phyloP scores from a whole-genome alignment of 768 basidiomycete genomes.

The Tephrocybe sp. region DNA sequence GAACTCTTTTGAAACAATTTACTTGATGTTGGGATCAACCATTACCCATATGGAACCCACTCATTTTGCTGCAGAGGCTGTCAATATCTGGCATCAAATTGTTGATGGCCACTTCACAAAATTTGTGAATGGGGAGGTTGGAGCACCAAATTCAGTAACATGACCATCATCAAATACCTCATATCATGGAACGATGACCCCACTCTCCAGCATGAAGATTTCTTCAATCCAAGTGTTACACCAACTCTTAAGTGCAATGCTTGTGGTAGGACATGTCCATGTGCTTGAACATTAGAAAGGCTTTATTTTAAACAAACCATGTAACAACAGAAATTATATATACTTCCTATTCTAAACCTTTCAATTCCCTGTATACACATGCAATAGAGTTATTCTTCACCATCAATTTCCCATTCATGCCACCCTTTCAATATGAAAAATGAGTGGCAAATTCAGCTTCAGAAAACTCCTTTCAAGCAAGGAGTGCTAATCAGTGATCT shows the following conservation, averaged over 20 bases:
- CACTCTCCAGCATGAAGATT: slow-evolving; percentile 30
- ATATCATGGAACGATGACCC: slow-evolving; percentile 41
- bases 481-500: background rate
- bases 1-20: slow-evolving; percentile 40
- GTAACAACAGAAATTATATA: too few species aligned
- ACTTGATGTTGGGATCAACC: slow-evolving; percentile 36
- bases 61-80: slow-evolving; percentile 38
- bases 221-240: slow-evolving; percentile 29
- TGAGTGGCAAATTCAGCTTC: slow-evolving; percentile 8
- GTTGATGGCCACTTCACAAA: slow-evolving; percentile 31
- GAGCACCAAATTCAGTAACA: slow-evolving; percentile 36
- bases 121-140: slow-evolving; percentile 52
- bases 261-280: slow-evolving; percentile 32
- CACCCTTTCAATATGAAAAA: slow-evolving; percentile 20
- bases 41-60: too few species aligned
- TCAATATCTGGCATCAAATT: slow-evolving; percentile 34
- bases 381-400: slow-evolving; percentile 14
- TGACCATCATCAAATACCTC: slow-evolving; percentile 43
- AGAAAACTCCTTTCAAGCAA: slow-evolving; percentile 15
- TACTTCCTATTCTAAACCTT: background rate
- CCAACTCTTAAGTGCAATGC: slow-evolving; percentile 22
- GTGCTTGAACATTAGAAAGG: slow-evolving; percentile 18
- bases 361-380: slow-evolving; percentile 6
- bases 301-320: background rate
- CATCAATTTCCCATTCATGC: slow-evolving; percentile 6